A percentile compares a stretch with the other conserved stretches of the same genome.
phyloP scores from a whole-genome alignment of 371 early-diverging fungal genomes.

The Chytridium lagenaria region DNA sequence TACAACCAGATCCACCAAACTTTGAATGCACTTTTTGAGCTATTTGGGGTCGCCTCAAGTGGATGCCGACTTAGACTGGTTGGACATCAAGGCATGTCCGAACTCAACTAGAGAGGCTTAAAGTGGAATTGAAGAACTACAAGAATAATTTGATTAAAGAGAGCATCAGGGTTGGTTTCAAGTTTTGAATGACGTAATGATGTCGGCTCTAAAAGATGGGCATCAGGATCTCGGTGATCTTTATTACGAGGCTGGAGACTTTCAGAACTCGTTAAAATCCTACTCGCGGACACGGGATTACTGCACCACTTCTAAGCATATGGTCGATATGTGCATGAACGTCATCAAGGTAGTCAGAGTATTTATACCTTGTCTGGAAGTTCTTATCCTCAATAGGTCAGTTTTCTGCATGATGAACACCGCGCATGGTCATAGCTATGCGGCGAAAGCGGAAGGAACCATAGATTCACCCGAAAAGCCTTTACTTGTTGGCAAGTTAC shows the following conservation, averaged over 20 bases:
- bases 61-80: conserved; percentile 60
- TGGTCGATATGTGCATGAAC: conserved; percentile 80
- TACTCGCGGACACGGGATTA: conserved; percentile 80
- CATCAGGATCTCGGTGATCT: conserved; percentile 78
- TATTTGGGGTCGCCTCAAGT: conserved; percentile 40
- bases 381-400: conserved; percentile 49
- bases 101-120: conserved; percentile 64
- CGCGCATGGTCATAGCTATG: conserved; percentile 72
- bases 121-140: conserved; percentile 74
- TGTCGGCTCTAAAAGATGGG: conserved; percentile 60
- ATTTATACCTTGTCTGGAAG: neutral
- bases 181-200: too few relatives aligned
- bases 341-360: conserved; percentile 83
- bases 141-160: conserved; percentile 79
- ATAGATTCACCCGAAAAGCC: conserved; percentile 69
- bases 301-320: conserved; percentile 72
- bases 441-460: conserved; percentile 74
- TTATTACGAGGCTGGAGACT: conserved; percentile 72
- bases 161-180: conserved; percentile 71
- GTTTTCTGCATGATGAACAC: conserved; percentile 71
- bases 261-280: conserved; percentile 67
- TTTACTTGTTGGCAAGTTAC: conserved; percentile 64
- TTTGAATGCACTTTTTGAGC: conserved; percentile 62
- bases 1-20: conserved; percentile 57
- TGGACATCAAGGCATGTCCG: conserved; percentile 61